These are phyloP conservation scores for Fomitiporia mediterranea DNA, from an alignment of 1,284 basidiomycete species.

Conservation along the genomic window DNA sequence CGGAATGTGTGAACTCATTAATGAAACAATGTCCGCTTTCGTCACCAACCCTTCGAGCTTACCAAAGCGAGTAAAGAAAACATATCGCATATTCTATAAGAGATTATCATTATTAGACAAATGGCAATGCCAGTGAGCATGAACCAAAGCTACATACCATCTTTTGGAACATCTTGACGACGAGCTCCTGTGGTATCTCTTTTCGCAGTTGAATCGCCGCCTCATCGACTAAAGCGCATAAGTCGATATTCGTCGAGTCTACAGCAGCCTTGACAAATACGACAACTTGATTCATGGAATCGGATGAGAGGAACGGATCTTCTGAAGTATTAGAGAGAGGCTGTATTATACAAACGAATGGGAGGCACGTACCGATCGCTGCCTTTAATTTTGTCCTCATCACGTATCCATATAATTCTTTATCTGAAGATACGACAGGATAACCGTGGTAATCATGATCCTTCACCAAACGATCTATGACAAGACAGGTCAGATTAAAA, in stretches of 20 bases:
- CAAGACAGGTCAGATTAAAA: not conserved
- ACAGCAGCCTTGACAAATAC: conserved; percentile 26
- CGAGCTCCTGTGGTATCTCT: conserved; percentile 63
- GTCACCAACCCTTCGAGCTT: conserved; percentile 60
- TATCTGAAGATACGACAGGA: conserved; percentile 47
- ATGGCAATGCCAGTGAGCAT: not conserved
- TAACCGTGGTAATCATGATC: conserved; percentile 53
- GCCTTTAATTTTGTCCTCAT: conserved; percentile 47
- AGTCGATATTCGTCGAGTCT: conserved; percentile 35
- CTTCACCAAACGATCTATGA: conserved; percentile 36
- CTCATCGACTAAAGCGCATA: conserved; percentile 51
- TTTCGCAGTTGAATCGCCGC: conserved; percentile 58
- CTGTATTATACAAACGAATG: not conserved
- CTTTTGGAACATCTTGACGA: conserved; percentile 70
- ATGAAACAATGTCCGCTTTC: conserved; percentile 59
- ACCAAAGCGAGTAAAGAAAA: conserved; percentile 60
- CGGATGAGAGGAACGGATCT: conserved; percentile 33
- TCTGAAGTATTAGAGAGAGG: conserved; percentile 7
- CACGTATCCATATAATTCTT: conserved; percentile 54
- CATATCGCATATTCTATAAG: conserved; percentile 57
- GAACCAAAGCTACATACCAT: conserved; percentile 38
- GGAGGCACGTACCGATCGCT: conserved; percentile 43
- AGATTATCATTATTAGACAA: conserved; percentile 1
- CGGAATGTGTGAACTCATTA: conserved; percentile 54
- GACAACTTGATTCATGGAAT: conserved; percentile 16